Conservation (phyloP, 768 basidiomycete genomes). For the Kwoniella heveanensis region DNA sequence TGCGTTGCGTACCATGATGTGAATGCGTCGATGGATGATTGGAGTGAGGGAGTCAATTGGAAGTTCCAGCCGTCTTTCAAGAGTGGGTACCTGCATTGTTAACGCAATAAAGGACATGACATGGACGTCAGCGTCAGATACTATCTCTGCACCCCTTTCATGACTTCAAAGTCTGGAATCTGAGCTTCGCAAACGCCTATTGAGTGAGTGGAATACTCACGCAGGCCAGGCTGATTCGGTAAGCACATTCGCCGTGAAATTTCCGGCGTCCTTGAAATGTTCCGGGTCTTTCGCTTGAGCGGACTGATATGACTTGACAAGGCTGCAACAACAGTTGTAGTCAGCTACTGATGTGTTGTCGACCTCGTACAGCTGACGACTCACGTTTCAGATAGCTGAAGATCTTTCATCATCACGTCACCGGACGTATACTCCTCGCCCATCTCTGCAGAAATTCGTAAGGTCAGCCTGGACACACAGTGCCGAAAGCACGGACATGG, state of each 20-base stretch:
- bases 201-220: conserved; percentile 8
- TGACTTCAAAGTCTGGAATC: conserved; percentile 4
- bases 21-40: conserved; percentile 68
- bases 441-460: conserved; percentile 65
- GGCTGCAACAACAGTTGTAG: conserved; percentile 60
- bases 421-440: conserved; percentile 94
- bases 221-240: conserved; percentile 50
- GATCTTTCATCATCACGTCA: conserved; percentile 92
- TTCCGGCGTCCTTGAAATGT: conserved; percentile 65
- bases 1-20: conserved; percentile 72
- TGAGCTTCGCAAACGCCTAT: too few species aligned
- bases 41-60: conserved; percentile 64
- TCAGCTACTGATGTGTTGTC: background rate
- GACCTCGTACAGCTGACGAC: conserved; percentile 17
- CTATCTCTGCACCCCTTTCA: too few species aligned
- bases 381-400: conserved; percentile 60
- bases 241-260: conserved; percentile 56
- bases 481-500: conserved; percentile 8
- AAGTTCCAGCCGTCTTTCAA: conserved; percentile 36
- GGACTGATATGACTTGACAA: conserved; percentile 46
- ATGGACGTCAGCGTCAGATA: too few species aligned
- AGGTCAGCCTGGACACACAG: conserved; percentile 6
- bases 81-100: conserved; percentile 19
- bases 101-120: too few species aligned
- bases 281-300: conserved; percentile 60